Conservation (phyloP, 2,329 filamentous ascomycete species). For the Claviceps quebecensis region DNA sequence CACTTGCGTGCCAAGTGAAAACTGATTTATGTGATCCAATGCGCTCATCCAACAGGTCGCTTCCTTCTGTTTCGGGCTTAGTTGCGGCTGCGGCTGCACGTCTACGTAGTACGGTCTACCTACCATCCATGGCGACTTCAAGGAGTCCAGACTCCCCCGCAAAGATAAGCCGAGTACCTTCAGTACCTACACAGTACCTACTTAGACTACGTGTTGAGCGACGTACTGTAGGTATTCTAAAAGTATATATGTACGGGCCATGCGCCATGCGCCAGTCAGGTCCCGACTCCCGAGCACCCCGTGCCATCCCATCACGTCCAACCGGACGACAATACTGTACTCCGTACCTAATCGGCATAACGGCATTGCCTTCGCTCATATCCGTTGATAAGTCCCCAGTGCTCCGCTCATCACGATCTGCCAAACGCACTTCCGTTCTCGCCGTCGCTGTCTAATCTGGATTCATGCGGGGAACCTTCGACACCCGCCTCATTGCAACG, state of each 20-base stretch:
- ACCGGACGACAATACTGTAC: not conserved
- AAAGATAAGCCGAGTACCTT: too few species aligned
- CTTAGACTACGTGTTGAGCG: too few species aligned
- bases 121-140: not conserved
- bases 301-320: not conserved
- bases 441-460: not conserved
- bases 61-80: not conserved
- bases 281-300: too few species aligned
- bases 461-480: too few species aligned
- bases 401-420: not conserved
- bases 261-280: not conserved
- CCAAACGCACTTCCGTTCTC: not conserved
- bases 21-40: not conserved
- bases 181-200: too few species aligned
- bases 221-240: too few species aligned
- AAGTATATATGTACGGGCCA: too few species aligned
- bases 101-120: too few species aligned
- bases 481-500: not conserved
- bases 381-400: not conserved
- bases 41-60: not conserved
- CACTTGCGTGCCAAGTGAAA: too few species aligned
- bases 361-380: not conserved
- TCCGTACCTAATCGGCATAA: not conserved
- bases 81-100: not conserved
- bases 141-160: too few species aligned